These are phyloP conservation scores for Ajuga reptans DNA, from an alignment of 305 asterid species.

Conservation along the genomic window DNA sequence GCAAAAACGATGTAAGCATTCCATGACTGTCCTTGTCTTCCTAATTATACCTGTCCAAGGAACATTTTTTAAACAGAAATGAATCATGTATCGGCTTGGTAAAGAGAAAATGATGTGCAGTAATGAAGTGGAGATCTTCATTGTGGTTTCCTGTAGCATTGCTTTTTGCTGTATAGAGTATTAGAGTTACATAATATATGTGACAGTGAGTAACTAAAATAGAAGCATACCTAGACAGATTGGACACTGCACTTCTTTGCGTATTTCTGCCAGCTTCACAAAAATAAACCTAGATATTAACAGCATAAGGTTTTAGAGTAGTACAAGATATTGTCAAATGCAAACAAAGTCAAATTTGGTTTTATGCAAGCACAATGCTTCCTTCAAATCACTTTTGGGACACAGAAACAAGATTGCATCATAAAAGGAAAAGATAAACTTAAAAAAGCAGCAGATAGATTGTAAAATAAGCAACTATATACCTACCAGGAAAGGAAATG, in stretches of 20 bases:
- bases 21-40: constrained; percentile 99
- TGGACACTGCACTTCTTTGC: constrained; percentile 85
- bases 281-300: constrained; percentile 30
- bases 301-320: constrained; percentile 18
- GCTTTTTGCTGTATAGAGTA: constrained; percentile 3
- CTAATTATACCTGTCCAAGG: constrained; percentile 67
- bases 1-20: constrained; percentile 97
- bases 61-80: constrained; percentile 9
- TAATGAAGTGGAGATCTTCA: constrained; percentile 10
- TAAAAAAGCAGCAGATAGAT: not conserved
- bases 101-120: not conserved
- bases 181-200: not conserved
- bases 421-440: not conserved
- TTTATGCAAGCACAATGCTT: not conserved
- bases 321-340: constrained; percentile 2
- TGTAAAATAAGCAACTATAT: not conserved
- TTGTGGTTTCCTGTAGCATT: not conserved
- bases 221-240: constrained; percentile 51
- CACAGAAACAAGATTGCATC: not conserved
- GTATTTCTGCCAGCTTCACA: constrained; percentile 63
- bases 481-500: not conserved
- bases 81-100: constrained; percentile 9
- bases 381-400: not conserved
- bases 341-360: constrained; percentile 13
- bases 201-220: constrained; percentile 13